Conservation (phyloP, 2,329 filamentous ascomycete species). For the Xylariaceae sp. region DNA sequence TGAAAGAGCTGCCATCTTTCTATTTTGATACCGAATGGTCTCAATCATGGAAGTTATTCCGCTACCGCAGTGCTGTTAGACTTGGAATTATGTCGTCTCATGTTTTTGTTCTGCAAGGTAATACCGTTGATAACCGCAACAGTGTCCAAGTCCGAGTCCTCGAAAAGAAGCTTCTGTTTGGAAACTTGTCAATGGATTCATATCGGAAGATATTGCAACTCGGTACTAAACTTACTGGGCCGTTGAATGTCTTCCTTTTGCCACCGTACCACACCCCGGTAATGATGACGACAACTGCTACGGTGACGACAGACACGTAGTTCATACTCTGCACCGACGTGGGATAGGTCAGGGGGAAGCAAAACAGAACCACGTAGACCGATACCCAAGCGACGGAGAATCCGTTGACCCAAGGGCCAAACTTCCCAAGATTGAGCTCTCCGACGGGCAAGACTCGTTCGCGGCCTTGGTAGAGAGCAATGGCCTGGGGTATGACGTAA, state of each 20-base stretch:
- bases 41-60: too few species aligned
- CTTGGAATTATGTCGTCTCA: too few species aligned
- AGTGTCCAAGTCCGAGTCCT: too few species aligned
- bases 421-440: background rate
- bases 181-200: too few species aligned
- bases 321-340: background rate
- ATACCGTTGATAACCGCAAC: too few species aligned
- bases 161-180: too few species aligned
- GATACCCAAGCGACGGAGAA: conserved; percentile 1
- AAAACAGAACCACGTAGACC: background rate
- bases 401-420: background rate
- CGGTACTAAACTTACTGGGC: too few species aligned
- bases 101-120: too few species aligned
- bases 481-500: conserved; percentile 1
- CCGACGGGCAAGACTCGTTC: background rate
- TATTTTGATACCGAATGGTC: too few species aligned
- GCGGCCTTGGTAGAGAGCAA: background rate
- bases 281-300: background rate
- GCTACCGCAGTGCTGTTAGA: too few species aligned
- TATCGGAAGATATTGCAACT: too few species aligned
- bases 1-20: too few species aligned
- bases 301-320: background rate
- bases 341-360: background rate
- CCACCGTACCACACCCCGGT: background rate
- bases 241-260: background rate